phyloP scores from a whole-genome alignment of 2,329 filamentous ascomycete genomes.

The Aspergillus sp. region DNA sequence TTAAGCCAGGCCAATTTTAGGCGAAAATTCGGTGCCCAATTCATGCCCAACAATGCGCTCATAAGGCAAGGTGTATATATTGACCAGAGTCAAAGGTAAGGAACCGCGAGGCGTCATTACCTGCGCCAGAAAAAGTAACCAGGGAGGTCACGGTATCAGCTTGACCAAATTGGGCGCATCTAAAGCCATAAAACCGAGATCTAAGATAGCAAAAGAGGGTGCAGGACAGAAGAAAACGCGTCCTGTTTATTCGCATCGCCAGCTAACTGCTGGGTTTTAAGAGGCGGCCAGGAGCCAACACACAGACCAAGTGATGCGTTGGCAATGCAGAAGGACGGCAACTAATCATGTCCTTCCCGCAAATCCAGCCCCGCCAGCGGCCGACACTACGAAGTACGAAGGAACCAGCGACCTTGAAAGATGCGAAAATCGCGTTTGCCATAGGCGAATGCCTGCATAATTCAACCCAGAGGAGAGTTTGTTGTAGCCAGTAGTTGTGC shows the following conservation, averaged over 20 bases:
- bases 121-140: background rate
- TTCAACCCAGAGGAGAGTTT: background rate
- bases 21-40: background rate
- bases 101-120: background rate
- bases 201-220: background rate
- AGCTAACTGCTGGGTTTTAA: conserved; percentile 1
- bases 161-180: background rate
- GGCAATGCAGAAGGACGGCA: conserved; percentile 29
- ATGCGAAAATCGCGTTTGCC: conserved; percentile 5
- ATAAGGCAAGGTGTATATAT: background rate
- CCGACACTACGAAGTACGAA: background rate
- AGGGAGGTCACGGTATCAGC: background rate
- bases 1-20: conserved; percentile 1
- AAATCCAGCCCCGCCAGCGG: conserved; percentile 20
- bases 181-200: background rate
- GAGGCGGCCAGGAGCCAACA: conserved; percentile 14
- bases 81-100: background rate
- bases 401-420: conserved; percentile 1
- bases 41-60: background rate
- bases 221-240: conserved; percentile 2
- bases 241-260: conserved; percentile 17
- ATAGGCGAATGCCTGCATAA: conserved; percentile 10
- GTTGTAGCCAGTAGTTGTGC: background rate
- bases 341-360: conserved; percentile 23
- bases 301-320: conserved; percentile 32